phyloP scores from a whole-genome alignment of 768 basidiomycete species.

The Leccinum barrowsii region DNA sequence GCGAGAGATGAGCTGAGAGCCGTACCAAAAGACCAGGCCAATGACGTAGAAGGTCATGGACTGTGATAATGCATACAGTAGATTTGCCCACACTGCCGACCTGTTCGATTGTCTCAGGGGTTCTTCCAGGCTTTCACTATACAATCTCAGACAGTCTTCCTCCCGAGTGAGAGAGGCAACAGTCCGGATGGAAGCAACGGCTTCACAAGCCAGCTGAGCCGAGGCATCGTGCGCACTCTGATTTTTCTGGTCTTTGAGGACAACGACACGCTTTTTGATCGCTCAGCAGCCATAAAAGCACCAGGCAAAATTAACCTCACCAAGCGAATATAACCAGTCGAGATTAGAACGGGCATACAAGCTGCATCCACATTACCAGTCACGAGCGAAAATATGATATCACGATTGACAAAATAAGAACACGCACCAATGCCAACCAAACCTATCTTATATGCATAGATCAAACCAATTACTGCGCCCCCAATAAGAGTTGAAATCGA shows the following conservation, averaged over 20 bases:
- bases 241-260: conserved; percentile 81
- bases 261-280: conserved; percentile 62
- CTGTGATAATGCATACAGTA: conserved; percentile 73
- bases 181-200: conserved; percentile 84
- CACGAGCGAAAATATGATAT: background rate
- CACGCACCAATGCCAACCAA: conserved; percentile 63
- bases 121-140: conserved; percentile 65
- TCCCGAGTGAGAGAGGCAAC: conserved; percentile 89
- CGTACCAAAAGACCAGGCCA: conserved; percentile 80
- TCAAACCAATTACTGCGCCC: no score
- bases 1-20: conserved; percentile 56
- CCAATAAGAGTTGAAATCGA: no score
- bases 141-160: conserved; percentile 67
- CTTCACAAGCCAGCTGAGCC: conserved; percentile 89
- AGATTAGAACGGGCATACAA: conserved; percentile 66
- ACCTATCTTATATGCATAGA: conserved; percentile 27
- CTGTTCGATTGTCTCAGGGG: conserved; percentile 66
- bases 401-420: background rate
- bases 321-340: conserved; percentile 80
- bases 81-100: conserved; percentile 60
- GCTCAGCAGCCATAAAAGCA: conserved; percentile 5
- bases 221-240: conserved; percentile 76
- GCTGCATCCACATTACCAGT: conserved; percentile 31
- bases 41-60: conserved; percentile 77
- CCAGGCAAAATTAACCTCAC: conserved; percentile 34